phyloP scores from a whole-genome alignment of 768 basidiomycete genomes.

The Lyophyllum shimeji region DNA sequence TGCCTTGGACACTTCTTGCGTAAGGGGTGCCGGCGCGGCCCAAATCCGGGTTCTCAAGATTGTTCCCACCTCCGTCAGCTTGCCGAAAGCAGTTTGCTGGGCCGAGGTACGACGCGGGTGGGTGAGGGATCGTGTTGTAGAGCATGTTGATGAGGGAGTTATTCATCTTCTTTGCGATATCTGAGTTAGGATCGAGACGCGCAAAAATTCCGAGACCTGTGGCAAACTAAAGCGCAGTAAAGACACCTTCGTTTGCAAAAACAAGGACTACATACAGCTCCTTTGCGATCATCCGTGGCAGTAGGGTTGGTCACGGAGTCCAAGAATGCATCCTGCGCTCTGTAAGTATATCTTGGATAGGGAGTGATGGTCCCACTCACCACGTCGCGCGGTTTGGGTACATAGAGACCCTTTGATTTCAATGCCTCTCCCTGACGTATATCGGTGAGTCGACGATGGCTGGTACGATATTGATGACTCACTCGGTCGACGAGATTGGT shows the following conservation, averaged over 20 bases:
- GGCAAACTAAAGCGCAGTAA: slow-evolving; percentile 20
- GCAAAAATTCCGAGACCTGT: slow-evolving; percentile 26
- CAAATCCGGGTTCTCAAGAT: slow-evolving; percentile 38
- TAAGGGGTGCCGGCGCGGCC: slow-evolving; percentile 52
- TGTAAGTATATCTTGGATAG: neutral
- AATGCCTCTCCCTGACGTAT: slow-evolving; percentile 19
- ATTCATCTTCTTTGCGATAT: slow-evolving; percentile 18
- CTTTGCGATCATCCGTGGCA: slow-evolving; percentile 41
- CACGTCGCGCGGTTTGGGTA: slow-evolving; percentile 20
- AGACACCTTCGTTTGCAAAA: neutral
- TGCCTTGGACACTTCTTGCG: slow-evolving; percentile 48
- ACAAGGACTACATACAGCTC: slow-evolving; percentile 18
- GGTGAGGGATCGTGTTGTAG: slow-evolving; percentile 63
- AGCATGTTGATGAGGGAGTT: slow-evolving; percentile 36
- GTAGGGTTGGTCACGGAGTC: slow-evolving; percentile 27
- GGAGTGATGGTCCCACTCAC: slow-evolving; percentile 13
- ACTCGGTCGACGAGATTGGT: slow-evolving; percentile 29
- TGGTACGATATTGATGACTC: neutral
- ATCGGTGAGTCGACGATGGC: neutral
- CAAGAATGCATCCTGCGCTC: slow-evolving; percentile 26
- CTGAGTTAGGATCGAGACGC: slow-evolving; percentile 14
- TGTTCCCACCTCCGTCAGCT: slow-evolving; percentile 52
- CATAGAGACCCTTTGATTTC: slow-evolving; percentile 22
- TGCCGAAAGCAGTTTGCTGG: slow-evolving; percentile 34
- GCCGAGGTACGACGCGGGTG: slow-evolving; percentile 34